Percentiles rank a stretch among this genome's conserved stretches.
These are phyloP conservation scores for Eimeria sp. DNA, from an alignment of 169 alveolate species.

Conservation along the genomic window DNA sequence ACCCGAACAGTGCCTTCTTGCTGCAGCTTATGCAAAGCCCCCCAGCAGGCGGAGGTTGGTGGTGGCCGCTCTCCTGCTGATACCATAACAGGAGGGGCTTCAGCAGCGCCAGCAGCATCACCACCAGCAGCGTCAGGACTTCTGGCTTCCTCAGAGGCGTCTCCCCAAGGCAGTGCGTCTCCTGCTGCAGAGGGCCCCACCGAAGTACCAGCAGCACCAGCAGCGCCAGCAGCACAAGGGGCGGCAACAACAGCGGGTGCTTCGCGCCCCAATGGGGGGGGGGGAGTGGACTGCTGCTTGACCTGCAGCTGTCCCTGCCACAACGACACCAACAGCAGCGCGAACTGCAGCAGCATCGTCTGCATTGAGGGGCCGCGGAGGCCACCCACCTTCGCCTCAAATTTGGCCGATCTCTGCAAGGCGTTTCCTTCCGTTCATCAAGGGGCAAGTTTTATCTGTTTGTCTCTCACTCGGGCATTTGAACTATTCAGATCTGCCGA, in stretches of 20 bases:
- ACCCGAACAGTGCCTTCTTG: slow-evolving; percentile 46
- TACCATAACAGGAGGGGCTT: not conserved
- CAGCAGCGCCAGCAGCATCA: not conserved
- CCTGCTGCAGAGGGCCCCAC: slow-evolving; percentile 6
- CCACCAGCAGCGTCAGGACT: not conserved
- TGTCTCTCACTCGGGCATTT: not conserved
- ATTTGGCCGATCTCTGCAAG: slow-evolving; percentile 71
- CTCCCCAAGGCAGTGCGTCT: not conserved
- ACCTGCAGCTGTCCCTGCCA: slow-evolving; percentile 64
- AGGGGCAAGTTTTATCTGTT: slow-evolving; percentile 48
- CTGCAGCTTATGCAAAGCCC: slow-evolving; percentile 59
- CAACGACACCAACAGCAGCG: slow-evolving; percentile 47
- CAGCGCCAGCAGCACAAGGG: slow-evolving; percentile 30
- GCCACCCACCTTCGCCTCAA: slow-evolving; percentile 74
- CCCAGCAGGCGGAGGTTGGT: not conserved
- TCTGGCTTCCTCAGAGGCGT: not conserved
- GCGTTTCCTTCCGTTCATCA: slow-evolving; percentile 76
- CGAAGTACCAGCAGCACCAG: slow-evolving; percentile 5
- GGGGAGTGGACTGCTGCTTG: slow-evolving; percentile 41
- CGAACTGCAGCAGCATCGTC: slow-evolving; percentile 51
- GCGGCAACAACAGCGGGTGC: slow-evolving; percentile 3
- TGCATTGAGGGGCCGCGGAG: slow-evolving; percentile 79
- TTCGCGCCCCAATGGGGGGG: not conserved
- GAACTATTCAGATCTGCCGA: too few relatives aligned
- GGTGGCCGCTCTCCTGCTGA: not conserved